A percentile compares a stretch with the other conserved stretches of the same genome.
These are phyloP conservation scores for Ustilago nuda DNA, from an alignment of 1,284 basidiomycete genomes.

Conservation along the genomic window DNA sequence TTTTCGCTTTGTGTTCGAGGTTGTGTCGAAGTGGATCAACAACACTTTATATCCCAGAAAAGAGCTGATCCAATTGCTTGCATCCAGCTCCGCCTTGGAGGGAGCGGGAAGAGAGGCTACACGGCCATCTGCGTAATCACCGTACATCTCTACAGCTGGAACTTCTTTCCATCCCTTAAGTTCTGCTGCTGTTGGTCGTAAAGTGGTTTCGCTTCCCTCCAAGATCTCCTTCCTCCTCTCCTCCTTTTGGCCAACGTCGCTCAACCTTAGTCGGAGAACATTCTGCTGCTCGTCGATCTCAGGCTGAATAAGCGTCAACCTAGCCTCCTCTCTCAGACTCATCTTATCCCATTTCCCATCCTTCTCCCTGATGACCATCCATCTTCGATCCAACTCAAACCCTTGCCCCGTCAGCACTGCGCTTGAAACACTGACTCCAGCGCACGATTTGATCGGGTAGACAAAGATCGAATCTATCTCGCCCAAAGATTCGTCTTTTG, in stretches of 20 bases:
- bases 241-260: constrained; percentile 5
- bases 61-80: constrained; percentile 54
- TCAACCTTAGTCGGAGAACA: constrained; percentile 28
- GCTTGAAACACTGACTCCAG: constrained; percentile 25
- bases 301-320: constrained; percentile 48
- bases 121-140: constrained; percentile 52
- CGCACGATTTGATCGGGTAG: constrained; percentile 61
- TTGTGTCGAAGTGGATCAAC: constrained; percentile 56
- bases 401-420: constrained; percentile 42
- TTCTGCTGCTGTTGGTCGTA: constrained; percentile 16
- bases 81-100: not conserved
- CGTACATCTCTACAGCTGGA: constrained; percentile 47
- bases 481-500: constrained; percentile 51
- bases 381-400: constrained; percentile 56
- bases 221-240: not conserved
- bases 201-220: constrained; percentile 26
- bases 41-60: constrained; percentile 56
- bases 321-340: constrained; percentile 46
- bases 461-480: constrained; percentile 46
- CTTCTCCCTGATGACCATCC: constrained; percentile 47
- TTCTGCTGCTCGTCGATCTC: constrained; percentile 25
- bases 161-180: constrained; percentile 31
- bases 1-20: constrained; percentile 17
- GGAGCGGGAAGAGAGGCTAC: constrained; percentile 17
- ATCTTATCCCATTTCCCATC: constrained; percentile 32